Percentiles rank a stretch among this genome's conserved stretches.
Conservation (phyloP, 2,329 filamentous ascomycete species). For the Magnaporthales sp. region DNA sequence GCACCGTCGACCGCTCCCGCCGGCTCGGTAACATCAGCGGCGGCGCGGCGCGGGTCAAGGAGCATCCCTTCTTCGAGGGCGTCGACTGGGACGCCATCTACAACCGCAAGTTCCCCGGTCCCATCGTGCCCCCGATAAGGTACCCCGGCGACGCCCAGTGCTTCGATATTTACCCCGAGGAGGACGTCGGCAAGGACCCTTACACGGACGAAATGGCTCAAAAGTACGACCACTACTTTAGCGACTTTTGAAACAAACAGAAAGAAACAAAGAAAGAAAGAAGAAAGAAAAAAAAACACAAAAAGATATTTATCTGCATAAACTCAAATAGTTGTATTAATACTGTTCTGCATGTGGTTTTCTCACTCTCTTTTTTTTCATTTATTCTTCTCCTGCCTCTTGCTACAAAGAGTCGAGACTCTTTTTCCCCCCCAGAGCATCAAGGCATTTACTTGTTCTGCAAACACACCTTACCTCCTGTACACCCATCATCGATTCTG, state of each 20-base stretch:
- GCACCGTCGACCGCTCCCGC: conserved; percentile 69
- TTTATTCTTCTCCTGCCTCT: neutral
- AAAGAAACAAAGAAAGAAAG: neutral
- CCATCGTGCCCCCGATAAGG: conserved; percentile 67
- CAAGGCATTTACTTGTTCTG: neutral
- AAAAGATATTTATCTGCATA: neutral
- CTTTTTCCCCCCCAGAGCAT: neutral
- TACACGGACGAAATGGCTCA: conserved; percentile 62
- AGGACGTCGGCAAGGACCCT: conserved; percentile 53
- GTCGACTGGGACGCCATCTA: conserved; percentile 69
- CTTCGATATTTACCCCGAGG: conserved; percentile 77
- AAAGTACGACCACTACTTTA: conserved; percentile 64
- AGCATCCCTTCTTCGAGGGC: conserved; percentile 65
- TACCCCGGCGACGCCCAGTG: conserved; percentile 69
- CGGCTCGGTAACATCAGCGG: conserved; percentile 72
- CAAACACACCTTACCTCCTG: neutral
- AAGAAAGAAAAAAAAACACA: neutral
- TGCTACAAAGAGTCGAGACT: neutral
- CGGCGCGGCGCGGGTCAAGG: conserved; percentile 62
- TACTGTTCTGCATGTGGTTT: neutral
- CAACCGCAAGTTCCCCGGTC: conserved; percentile 54
- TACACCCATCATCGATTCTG: neutral
- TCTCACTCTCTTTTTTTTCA: neutral
- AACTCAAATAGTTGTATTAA: neutral
- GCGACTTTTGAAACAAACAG: conserved; percentile 50